Evolutionary conservation across 2,329 filamentous ascomycete genomes (phyloP).

Genomic region (Aspergillus flavus): DNA sequence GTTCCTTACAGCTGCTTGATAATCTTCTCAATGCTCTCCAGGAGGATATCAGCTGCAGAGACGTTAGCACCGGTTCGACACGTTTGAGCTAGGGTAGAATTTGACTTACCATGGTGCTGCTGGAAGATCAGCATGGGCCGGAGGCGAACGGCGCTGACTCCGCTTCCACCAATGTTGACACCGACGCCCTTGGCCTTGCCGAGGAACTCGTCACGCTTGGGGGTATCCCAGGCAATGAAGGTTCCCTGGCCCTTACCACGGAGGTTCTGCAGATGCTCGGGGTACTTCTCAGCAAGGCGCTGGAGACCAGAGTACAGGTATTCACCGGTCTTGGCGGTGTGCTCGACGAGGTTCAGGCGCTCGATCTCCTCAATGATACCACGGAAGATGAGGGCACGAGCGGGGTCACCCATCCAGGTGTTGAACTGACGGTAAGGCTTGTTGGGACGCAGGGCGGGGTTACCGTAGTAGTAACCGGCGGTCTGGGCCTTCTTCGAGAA

Average conservation of each 20-base stretch:
- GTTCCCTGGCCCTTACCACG: constrained; percentile 86
- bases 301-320: constrained; percentile 76
- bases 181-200: constrained; percentile 76
- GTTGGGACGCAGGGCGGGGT: constrained; percentile 79
- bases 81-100: constrained; percentile 9
- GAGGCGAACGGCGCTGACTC: constrained; percentile 73
- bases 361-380: constrained; percentile 82
- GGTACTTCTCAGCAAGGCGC: constrained; percentile 69
- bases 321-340: constrained; percentile 76
- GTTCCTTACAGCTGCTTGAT: constrained; percentile 50
- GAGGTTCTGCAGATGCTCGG: constrained; percentile 77
- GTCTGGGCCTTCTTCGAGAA: constrained; percentile 96
- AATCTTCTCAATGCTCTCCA: constrained; percentile 77
- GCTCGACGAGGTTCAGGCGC: constrained; percentile 72
- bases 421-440: constrained; percentile 97
- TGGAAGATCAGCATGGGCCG: constrained; percentile 92
- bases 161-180: constrained; percentile 85
- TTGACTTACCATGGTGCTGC: constrained; percentile 70
- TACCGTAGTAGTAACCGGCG: constrained; percentile 87
- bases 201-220: constrained; percentile 76
- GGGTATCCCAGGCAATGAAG: constrained; percentile 90
- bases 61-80: constrained; percentile 19
- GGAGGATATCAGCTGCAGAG: constrained; percentile 68
- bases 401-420: constrained; percentile 95
- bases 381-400: constrained; percentile 80